These are phyloP conservation scores for Vanderwaltozyma tropicalis DNA, from an alignment of 805 yeast species.

Conservation along the genomic window DNA sequence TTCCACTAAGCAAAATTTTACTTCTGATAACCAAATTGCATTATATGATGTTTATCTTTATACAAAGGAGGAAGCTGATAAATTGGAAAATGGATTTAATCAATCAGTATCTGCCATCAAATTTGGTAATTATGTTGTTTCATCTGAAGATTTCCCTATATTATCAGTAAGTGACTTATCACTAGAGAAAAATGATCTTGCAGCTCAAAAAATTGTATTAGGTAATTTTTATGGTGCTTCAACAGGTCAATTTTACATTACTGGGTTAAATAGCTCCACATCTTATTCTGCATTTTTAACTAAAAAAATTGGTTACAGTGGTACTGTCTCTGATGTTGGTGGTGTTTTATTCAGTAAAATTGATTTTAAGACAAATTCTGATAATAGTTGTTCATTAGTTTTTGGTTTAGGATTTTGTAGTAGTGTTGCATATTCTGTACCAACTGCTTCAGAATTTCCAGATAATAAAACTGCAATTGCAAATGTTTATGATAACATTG, in stretches of 20 bases:
- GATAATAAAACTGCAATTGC: slow-evolving; percentile 31
- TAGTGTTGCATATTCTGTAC: slow-evolving; percentile 81
- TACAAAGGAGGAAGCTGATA: slow-evolving; percentile 30
- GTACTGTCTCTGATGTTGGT: slow-evolving; percentile 33
- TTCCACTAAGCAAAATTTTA: not conserved
- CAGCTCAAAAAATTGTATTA: slow-evolving; percentile 21
- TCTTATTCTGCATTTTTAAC: slow-evolving; percentile 56
- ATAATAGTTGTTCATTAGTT: slow-evolving; percentile 58
- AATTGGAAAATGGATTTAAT: slow-evolving; percentile 31
- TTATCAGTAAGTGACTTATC: not conserved
- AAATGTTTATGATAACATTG: slow-evolving; percentile 51
- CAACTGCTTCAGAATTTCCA: slow-evolving; percentile 35
- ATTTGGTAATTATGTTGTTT: slow-evolving; percentile 35
- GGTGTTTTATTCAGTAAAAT: slow-evolving; percentile 54
- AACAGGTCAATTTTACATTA: slow-evolving; percentile 41
- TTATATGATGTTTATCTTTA: slow-evolving; percentile 38
- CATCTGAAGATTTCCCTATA: slow-evolving; percentile 18
- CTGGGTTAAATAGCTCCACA: slow-evolving; percentile 51
- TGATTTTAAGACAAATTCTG: slow-evolving; percentile 43
- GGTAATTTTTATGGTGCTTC: slow-evolving; percentile 32
- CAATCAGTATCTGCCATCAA: slow-evolving; percentile 65
- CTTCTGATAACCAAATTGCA: slow-evolving; percentile 17
- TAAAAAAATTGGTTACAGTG: slow-evolving; percentile 33
- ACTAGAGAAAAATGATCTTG: slow-evolving; percentile 10
- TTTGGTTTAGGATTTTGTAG: slow-evolving; percentile 68